Evolutionary conservation across 257 asterid genomes (phyloP).

Genomic region (Striga asiatica): DNA sequence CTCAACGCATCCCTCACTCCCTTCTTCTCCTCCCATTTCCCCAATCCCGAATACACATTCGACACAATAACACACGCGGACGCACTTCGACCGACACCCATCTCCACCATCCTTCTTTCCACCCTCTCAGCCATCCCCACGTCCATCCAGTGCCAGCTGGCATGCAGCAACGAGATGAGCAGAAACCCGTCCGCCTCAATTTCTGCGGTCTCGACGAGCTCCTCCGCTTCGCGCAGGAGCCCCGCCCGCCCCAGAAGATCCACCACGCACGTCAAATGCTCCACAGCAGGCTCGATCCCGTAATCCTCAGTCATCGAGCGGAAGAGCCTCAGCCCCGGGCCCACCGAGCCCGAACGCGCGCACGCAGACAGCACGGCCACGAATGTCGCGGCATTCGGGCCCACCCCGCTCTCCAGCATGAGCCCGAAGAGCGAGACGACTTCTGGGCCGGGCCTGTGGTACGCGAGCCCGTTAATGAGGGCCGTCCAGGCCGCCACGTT

Average conservation of each 20-base stretch:
- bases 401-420: constrained; percentile 37
- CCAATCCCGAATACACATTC: constrained; percentile 57
- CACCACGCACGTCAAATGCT: constrained; percentile 69
- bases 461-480: not conserved
- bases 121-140: constrained; percentile 35
- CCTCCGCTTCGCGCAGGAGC: constrained; percentile 54
- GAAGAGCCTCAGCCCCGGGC: constrained; percentile 42
- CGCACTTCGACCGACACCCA: constrained; percentile 11
- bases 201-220: constrained; percentile 40
- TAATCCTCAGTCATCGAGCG: constrained; percentile 37
- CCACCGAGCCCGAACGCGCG: constrained; percentile 40
- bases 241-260: constrained; percentile 76
- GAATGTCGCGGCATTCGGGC: constrained; percentile 74
- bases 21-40: constrained; percentile 56
- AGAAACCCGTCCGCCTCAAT: constrained; percentile 44
- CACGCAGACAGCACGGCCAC: constrained; percentile 63
- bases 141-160: constrained; percentile 68
- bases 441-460: not conserved
- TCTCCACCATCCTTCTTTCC: constrained; percentile 34
- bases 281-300: constrained; percentile 40
- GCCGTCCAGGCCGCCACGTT: not conserved
- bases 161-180: constrained; percentile 46
- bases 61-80: constrained; percentile 59
- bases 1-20: constrained; percentile 31
- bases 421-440: not conserved